phyloP scores from a whole-genome alignment of 768 basidiomycete genomes.

The Podaxis mareebaensis region DNA sequence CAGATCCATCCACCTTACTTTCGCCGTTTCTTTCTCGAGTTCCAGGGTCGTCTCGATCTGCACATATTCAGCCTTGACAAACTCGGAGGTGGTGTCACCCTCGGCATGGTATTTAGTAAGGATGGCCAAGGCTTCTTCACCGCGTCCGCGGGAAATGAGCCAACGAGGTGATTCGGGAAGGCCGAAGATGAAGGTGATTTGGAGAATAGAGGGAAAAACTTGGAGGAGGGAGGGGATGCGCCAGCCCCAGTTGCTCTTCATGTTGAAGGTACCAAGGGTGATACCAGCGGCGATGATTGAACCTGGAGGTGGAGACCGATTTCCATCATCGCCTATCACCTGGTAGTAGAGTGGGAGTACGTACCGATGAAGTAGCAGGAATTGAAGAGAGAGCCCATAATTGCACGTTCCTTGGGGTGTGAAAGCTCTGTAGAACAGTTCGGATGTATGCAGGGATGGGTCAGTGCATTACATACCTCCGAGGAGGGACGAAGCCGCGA shows the following conservation, averaged over 20 bases:
- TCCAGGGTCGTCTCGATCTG: slow-evolving; percentile 58
- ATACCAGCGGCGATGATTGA: slow-evolving; percentile 59
- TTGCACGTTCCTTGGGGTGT: slow-evolving; percentile 69
- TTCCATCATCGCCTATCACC: not conserved
- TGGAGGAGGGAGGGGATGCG: slow-evolving; percentile 69
- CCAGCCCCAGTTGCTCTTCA: slow-evolving; percentile 64
- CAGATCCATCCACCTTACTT: slow-evolving; percentile 48
- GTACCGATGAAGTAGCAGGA: slow-evolving; percentile 60
- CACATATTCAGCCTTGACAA: slow-evolving; percentile 58
- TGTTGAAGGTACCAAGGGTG: slow-evolving; percentile 65
- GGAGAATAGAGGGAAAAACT: slow-evolving; percentile 50
- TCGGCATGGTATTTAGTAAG: slow-evolving; percentile 63
- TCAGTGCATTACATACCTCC: slow-evolving; percentile 35
- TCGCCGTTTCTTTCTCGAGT: slow-evolving; percentile 47
- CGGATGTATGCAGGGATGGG: not conserved
- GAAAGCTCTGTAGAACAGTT: slow-evolving; percentile 46
- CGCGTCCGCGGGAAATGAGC: slow-evolving; percentile 58
- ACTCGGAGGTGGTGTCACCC: slow-evolving; percentile 51
- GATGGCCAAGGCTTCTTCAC: slow-evolving; percentile 45
- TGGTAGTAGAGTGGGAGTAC: not conserved
- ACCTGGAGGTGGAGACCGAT: slow-evolving; percentile 30
- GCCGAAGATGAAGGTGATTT: slow-evolving; percentile 55
- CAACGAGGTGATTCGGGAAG: slow-evolving; percentile 68
- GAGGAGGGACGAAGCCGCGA: slow-evolving; percentile 66
- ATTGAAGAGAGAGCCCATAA: slow-evolving; percentile 64